phyloP scores from a whole-genome alignment of 2,329 filamentous ascomycete species.

The Domatiomyces globalis region DNA sequence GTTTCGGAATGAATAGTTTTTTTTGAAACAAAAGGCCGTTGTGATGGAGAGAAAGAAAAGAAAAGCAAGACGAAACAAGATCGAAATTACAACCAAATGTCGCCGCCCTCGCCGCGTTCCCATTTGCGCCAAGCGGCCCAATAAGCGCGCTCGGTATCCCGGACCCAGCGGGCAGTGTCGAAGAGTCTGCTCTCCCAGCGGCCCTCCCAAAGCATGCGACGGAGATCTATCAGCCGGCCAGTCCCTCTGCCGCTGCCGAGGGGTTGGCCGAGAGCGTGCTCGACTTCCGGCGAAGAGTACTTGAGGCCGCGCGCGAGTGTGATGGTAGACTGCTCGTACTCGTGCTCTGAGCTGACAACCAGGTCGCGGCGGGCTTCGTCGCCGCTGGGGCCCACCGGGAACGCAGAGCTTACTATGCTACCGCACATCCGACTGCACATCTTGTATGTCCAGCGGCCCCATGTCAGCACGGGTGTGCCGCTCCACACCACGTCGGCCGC shows the following conservation, averaged over 20 bases:
- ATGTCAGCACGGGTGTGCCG: constrained; percentile 78
- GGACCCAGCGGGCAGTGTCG: constrained; percentile 80
- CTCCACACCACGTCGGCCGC: constrained; percentile 95
- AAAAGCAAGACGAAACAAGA: neutral
- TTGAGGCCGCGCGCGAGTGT: constrained; percentile 49
- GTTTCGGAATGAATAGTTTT: neutral
- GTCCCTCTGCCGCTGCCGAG: constrained; percentile 13
- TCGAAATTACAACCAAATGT: constrained; percentile 58
- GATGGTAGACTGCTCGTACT: constrained; percentile 71
- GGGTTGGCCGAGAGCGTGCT: constrained; percentile 21
- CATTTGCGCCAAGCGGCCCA: constrained; percentile 77
- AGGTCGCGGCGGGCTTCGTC: constrained; percentile 55
- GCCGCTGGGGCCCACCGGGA: constrained; percentile 60
- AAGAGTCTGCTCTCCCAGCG: constrained; percentile 82
- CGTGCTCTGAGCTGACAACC: constrained; percentile 60
- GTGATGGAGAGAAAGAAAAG: neutral
- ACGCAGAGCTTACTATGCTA: constrained; percentile 76
- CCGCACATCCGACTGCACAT: constrained; percentile 99
- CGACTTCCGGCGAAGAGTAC: constrained; percentile 35
- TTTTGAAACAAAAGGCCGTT: no score
- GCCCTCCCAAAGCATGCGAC: constrained; percentile 66
- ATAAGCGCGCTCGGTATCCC: constrained; percentile 77
- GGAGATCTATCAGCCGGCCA: constrained; percentile 64
- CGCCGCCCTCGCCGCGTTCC: constrained; percentile 74
- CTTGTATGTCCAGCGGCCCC: constrained; percentile 87